Evolutionary conservation across 306 rosid genomes (phyloP).

Genomic region (Vigna nakashimae): DNA sequence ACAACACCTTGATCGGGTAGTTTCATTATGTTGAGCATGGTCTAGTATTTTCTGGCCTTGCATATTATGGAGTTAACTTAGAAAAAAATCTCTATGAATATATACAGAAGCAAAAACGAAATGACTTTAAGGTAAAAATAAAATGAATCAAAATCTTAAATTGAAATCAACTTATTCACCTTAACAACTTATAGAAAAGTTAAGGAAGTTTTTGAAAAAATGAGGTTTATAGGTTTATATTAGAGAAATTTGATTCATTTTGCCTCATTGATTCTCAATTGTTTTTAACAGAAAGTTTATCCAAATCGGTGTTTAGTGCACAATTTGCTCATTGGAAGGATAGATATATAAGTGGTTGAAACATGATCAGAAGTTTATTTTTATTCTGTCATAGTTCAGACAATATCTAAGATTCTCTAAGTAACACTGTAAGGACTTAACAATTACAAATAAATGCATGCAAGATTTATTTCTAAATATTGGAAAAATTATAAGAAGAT

Average conservation of each 20-base stretch:
- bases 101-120: background rate
- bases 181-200: background rate
- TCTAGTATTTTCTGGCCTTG: background rate
- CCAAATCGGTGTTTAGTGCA: background rate
- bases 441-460: background rate
- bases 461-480: constrained; percentile 19
- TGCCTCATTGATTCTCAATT: background rate
- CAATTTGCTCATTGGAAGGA: constrained; percentile 6
- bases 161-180: background rate
- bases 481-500: background rate
- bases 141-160: background rate
- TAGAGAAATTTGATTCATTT: background rate
- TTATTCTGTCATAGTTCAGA: background rate
- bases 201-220: background rate
- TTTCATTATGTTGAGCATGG: constrained; percentile 12
- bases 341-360: background rate
- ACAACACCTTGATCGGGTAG: constrained; percentile 7
- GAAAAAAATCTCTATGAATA: background rate
- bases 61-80: background rate
- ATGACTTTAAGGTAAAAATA: background rate
- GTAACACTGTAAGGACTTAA: background rate
- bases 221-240: background rate
- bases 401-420: constrained; percentile 10
- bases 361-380: constrained; percentile 9
- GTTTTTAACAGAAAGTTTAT: background rate